Evolutionary conservation across 768 basidiomycete species (phyloP).

Genomic region (Leucocoprinus birnbaumii): DNA sequence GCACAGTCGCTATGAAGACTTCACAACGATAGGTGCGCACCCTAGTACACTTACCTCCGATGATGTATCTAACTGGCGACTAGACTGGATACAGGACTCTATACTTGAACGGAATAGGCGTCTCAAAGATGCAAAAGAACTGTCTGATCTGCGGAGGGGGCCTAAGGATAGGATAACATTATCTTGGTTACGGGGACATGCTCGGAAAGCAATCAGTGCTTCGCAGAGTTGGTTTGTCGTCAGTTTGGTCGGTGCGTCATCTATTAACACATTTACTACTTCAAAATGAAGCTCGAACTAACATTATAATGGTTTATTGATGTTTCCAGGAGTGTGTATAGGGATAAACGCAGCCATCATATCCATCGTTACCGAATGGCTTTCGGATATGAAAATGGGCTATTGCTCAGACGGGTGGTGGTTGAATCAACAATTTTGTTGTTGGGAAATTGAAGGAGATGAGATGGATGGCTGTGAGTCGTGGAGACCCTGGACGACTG

Average conservation of each 20-base stretch:
- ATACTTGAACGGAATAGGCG: constrained; percentile 84
- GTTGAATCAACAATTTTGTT: constrained; percentile 97
- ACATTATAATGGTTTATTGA: neutral
- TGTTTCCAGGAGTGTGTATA: constrained; percentile 74
- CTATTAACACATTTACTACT: neutral
- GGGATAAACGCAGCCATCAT: constrained; percentile 94
- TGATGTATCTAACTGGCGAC: constrained; percentile 2
- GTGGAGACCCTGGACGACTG: constrained; percentile 88
- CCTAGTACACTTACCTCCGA: neutral
- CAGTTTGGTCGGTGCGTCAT: constrained; percentile 76
- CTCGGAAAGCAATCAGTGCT: constrained; percentile 57
- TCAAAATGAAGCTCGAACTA: neutral
- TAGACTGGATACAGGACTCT: constrained; percentile 98
- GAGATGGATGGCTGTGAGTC: constrained; percentile 82
- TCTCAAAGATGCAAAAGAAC: constrained; percentile 52
- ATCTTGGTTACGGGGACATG: constrained; percentile 59
- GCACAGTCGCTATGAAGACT: constrained; percentile 87
- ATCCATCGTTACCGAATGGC: constrained; percentile 94
- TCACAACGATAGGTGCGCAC: constrained; percentile 83
- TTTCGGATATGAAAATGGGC: constrained; percentile 96
- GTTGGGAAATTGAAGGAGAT: constrained; percentile 89
- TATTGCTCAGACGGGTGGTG: constrained; percentile 98
- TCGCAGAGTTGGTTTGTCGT: constrained; percentile 94
- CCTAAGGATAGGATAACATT: constrained; percentile 49
- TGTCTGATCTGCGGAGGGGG: constrained; percentile 39